Base-by-base conservation (phyloP, 495 filamentous ascomycete genomes). In the Eremomyces bilateralis region DNA sequence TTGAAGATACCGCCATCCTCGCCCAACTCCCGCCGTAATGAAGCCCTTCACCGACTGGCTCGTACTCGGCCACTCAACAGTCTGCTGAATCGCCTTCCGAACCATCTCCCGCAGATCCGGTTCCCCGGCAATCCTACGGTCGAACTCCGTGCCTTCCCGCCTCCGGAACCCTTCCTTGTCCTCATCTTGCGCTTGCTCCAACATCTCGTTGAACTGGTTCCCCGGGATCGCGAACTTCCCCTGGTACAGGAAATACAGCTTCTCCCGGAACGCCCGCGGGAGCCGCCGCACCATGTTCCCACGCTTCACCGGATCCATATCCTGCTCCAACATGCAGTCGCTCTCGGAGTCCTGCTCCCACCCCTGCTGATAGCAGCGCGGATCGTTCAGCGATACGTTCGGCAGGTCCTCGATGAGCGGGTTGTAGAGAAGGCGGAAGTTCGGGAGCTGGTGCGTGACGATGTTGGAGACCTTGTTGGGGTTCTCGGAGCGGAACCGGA, bases 271-370 rank as follows among this genome's bases (percentile, higher is more conserved):
- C 1, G 72, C 60, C 37, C 78, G 82, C 0, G 88, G 90, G 10
- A 97, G 59, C 17, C 88, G 74, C 8, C 90, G 71, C 5, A 97
- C 84, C 78, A 95, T 95, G 50, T 97, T 95, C 15, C 78, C 83
- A 29, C 88, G 70, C 47, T 73, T 80, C 29, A 79, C 53, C 0
- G 81, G 81, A 43, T 92, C 78, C 79, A 92, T 84, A 49, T 95
- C 84, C 50, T 97, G 88, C 18, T 52, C 61, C 28, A 97, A 58
- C 15, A 56, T 61, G 18, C 69, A 51, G 40, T 76, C 67, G 33
- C 57, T 65, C 42, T 44, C 38, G 20, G 43, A 40, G 33, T 56
- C 49, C 19, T 49, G 45, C 35, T 45, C 46, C 54, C 54, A 58
- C 15, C 34, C 45, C 6, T 8, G 21, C 4, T 42, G 34, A 1